Evolutionary conservation across 2,329 filamentous ascomycete genomes (phyloP), one percentile per base, ranked within the genome.

Genomic region (Aspergillus tubingensis): DNA sequence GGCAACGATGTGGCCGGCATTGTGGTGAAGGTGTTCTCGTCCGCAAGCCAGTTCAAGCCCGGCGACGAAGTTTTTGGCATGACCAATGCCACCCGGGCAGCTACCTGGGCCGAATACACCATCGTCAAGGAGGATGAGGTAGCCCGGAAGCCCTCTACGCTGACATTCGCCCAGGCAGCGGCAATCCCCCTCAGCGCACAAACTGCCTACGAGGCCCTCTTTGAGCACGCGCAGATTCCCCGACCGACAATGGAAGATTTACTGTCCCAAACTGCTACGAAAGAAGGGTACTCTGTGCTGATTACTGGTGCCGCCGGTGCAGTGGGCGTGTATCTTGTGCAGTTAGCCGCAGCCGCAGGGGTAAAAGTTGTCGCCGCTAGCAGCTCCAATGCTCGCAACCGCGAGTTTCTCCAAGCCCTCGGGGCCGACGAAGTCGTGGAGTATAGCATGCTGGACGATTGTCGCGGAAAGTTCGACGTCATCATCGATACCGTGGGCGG

Each of bases 401-500:
- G 61, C 8, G 63, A 70, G n/a, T 71, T 79, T 13, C 71, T 77
- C 44, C 64, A 57, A 7, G 30, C 49, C 0, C 69, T 80, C 6
- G 78, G 78, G 3, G 78, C 76, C 3, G 71, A 77, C 58, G 72
- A 75, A 48, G 68, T 74, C 2, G 66, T 79, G 27, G 75, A 80
- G 66, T 80, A 80, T 62, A 60, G 52, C 5, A 38, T 54, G 25
- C 30, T 73, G 27, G 52, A 52, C 1, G 36, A 15, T 2, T 13
- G 11, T 36, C 32, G 5, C 11, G 32, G 32, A 13, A 13, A 15
- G 11, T 74, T 66, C 30, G 67, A 72, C 63, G 21, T 69, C 17
- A 61, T 73, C 50, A 57, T 72, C 48, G 72, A 74, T 65, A 65
- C 61, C 2, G 68, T 73, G 25, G 70, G 70, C 15, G 70, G 70